Evolutionary conservation across 2,329 filamentous ascomycete species (phyloP).

Genomic region (Pseudocercospora vitis): DNA sequence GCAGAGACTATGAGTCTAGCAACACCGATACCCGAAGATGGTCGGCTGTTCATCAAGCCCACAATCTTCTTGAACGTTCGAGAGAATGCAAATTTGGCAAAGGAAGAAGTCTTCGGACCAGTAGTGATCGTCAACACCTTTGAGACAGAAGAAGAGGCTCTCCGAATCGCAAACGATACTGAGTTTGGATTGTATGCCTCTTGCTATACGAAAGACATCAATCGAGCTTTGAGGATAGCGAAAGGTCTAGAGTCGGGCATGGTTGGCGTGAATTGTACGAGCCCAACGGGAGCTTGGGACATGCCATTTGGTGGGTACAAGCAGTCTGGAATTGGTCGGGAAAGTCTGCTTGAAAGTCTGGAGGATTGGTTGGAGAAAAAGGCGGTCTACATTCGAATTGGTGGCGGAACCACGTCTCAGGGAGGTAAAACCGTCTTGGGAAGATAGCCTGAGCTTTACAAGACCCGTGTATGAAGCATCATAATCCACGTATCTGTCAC

Average conservation of each 20-base stretch:
- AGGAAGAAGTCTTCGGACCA: conserved; percentile 75
- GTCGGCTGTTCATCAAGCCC: conserved; percentile 10
- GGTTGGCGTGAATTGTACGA: conserved; percentile 13
- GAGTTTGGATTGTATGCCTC: conserved; percentile 72
- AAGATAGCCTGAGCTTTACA: no score
- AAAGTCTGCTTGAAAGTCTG: conserved; percentile 15
- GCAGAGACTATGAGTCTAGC: not conserved
- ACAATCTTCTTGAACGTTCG: conserved; percentile 64
- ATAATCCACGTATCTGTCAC: no score
- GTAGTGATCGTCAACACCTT: conserved; percentile 68
- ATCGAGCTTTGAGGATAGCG: conserved; percentile 44
- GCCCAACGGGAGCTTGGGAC: conserved; percentile 2
- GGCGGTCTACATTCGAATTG: conserved; percentile 14
- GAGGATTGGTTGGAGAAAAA: conserved; percentile 20
- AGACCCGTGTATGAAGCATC: no score
- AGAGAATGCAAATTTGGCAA: conserved; percentile 70
- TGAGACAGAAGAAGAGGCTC: conserved; percentile 66
- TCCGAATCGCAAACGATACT: conserved; percentile 74
- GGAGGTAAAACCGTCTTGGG: not conserved
- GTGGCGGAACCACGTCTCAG: not conserved
- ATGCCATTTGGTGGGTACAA: conserved; percentile 19
- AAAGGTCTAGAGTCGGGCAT: conserved; percentile 57
- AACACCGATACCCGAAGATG: not conserved
- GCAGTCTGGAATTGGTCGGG: conserved; percentile 12
- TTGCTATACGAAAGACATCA: conserved; percentile 70